Evolutionary conservation across 108 stramenopile genomes (phyloP).

Genomic region (Nannochloropsis salina): DNA sequence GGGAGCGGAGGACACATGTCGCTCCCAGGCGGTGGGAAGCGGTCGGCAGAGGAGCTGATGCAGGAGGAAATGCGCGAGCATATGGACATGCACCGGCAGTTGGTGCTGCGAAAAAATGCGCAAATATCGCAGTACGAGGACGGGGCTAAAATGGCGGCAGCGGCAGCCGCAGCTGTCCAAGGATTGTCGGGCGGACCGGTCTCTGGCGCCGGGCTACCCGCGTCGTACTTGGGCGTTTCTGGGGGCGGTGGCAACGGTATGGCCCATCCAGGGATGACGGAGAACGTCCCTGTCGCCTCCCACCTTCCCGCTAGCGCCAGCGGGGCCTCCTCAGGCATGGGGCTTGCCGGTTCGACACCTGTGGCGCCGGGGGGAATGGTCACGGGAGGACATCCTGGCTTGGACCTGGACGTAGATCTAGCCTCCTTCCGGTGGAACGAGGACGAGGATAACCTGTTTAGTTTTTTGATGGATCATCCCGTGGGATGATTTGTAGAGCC

Average conservation of each 20-base stretch:
- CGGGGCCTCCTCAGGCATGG: background rate
- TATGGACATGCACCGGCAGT: conserved; percentile 10
- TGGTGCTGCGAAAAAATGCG: background rate
- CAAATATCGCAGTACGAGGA: conserved; percentile 15
- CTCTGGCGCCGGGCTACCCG: background rate
- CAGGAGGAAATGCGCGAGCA: conserved; percentile 2
- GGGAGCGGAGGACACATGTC: background rate
- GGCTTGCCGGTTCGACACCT: background rate
- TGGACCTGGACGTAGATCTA: background rate
- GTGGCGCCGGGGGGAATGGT: background rate
- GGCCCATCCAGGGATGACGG: background rate
- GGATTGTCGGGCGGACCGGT: background rate
- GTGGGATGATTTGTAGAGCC: background rate
- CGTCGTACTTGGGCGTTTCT: background rate
- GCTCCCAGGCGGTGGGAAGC: background rate
- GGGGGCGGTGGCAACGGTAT: background rate
- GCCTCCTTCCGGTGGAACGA: background rate
- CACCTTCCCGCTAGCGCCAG: background rate
- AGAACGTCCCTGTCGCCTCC: background rate
- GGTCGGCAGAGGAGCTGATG: conserved; percentile 17
- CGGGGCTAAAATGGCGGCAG: background rate
- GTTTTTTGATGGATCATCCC: background rate
- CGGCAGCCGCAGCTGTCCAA: background rate
- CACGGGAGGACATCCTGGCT: background rate
- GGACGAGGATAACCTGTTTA: conserved; percentile 14